phyloP scores from a whole-genome alignment of 1,284 basidiomycete species.

The Trichosporon faecale region DNA sequence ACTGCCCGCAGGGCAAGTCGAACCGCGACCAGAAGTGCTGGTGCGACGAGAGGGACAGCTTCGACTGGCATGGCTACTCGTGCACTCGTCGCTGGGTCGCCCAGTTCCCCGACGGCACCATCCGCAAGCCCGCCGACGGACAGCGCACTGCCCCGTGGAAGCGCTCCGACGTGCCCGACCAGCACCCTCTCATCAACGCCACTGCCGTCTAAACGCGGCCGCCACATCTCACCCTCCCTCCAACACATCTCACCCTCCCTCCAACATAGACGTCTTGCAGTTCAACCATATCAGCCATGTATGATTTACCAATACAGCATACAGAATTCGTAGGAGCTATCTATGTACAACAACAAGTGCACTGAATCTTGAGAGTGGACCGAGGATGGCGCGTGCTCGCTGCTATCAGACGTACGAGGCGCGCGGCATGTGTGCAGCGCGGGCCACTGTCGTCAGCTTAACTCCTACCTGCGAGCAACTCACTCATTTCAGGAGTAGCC shows the following conservation, averaged over 20 bases:
- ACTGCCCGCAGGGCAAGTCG: constrained; percentile 51
- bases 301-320: background rate
- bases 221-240: background rate
- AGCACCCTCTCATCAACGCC: background rate
- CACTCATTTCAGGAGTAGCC: background rate
- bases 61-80: constrained; percentile 50
- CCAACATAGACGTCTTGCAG: background rate
- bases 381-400: background rate
- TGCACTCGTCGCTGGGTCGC: constrained; percentile 4
- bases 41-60: constrained; percentile 50
- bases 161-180: background rate
- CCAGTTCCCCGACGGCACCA: constrained; percentile 6
- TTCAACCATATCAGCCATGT: background rate
- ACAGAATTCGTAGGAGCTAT: background rate
- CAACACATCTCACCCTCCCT: background rate
- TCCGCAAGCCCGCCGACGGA: constrained; percentile 6
- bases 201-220: background rate
- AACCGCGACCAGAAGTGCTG: constrained; percentile 49
- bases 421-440: background rate
- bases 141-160: constrained; percentile 1
- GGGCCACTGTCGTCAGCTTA: background rate
- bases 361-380: background rate
- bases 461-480: background rate
- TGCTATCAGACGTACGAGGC: background rate
- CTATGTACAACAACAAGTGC: constrained; percentile 5